A percentile compares a stretch with the other conserved stretches of the same genome.
Conservation (phyloP, 352 stramenopile species). For the Blastocystis hominis region DNA sequence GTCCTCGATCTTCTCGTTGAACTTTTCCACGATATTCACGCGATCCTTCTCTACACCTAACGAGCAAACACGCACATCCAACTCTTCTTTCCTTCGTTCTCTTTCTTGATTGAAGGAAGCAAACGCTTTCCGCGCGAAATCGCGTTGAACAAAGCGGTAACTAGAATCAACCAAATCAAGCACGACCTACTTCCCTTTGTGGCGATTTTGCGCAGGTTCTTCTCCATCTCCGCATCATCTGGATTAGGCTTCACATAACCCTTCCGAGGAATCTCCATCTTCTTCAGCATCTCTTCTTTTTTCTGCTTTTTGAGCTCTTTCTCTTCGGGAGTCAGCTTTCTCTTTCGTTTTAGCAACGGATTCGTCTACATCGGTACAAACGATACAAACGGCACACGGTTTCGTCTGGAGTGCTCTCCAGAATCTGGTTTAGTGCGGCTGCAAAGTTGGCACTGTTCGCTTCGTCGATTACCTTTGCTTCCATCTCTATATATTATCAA, state of each 20-base stretch:
- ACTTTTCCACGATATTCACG: neutral
- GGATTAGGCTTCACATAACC: neutral
- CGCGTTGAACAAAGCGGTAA: slow-evolving; percentile 12
- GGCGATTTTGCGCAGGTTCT: neutral
- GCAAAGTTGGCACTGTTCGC: neutral
- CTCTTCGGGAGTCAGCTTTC: neutral
- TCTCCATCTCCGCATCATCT: neutral
- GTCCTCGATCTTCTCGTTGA: neutral
- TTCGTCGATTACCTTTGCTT: neutral
- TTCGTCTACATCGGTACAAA: neutral
- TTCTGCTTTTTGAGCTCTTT: neutral
- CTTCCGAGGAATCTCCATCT: neutral
- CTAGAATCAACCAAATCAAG: neutral
- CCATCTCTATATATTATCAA: neutral
- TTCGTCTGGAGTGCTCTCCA: neutral
- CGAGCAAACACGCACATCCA: neutral
- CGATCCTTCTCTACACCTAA: no score
- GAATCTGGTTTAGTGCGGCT: slow-evolving; percentile 1
- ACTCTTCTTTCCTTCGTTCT: neutral
- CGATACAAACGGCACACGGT: neutral
- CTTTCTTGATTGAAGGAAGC: neutral
- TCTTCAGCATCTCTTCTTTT: neutral
- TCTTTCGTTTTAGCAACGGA: neutral
- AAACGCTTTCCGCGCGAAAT: neutral
- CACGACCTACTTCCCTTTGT: neutral